Base-by-base conservation (phyloP, 371 early-diverging fungal genomes). In the Saksenaea vasiformis region DNA sequence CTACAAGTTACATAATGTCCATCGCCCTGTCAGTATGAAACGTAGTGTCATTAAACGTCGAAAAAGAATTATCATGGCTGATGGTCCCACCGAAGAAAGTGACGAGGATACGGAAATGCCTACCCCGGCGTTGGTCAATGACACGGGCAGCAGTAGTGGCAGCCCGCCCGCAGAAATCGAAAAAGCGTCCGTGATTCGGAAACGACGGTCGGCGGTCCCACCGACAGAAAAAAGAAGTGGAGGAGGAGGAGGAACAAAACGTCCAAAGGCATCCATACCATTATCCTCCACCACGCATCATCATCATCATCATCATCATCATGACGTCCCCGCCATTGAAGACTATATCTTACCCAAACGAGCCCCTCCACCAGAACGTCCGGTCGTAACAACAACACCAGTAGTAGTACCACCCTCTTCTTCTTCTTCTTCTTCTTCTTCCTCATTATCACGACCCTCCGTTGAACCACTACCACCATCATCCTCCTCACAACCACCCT, bases 1-100 rank as follows among this genome's bases (percentile, higher is more conserved):
- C 65, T 83, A 77, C 58, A 85, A 84, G 58, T 70, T 87, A 10
- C 91, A 91, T 64, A 67, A 67, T 54, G 63, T 67, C 17, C 76
- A 73, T 39, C 78, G 86, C 19, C 86, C 72, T 26, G 59, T 71
- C 17, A 66, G 61, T 34, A 70, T 80, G 74, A 73, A 70, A 51
- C 66, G 72, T 2, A 64, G 66, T 14, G 78, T 78, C 34, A 78
- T 80, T 51, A 78, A 77, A 43, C 74, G 77, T 38, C 70, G 79
- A 47, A 71, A 71, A 63, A 64, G 71, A 15, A 82, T 85, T 28
- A 75, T 58, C 43, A 43, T 85, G 19, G 74, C 74, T n/a, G 31
- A 53, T 24, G 51, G 59, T 2, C 34, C 54, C 0, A 28, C 54
- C 4, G 51, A 41, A n/a, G 62, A 62, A 54, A 31, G 27, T 31